Evolutionary conservation across 225 moss, liverwort and hornwort species (phyloP), one percentile per base, ranked within the genome.

Genomic region (Pseudoscleropodium purum): DNA sequence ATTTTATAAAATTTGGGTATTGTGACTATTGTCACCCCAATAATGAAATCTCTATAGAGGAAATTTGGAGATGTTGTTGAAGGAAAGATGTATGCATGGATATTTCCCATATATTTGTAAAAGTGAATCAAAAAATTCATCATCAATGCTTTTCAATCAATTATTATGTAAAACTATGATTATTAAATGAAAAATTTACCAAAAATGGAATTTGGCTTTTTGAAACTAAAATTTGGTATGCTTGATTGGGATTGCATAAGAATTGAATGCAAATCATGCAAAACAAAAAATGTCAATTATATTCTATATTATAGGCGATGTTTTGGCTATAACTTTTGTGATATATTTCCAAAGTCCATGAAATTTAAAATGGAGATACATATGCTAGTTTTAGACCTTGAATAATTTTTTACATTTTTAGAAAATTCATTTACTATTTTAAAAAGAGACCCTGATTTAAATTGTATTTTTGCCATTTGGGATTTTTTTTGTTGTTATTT

Each of bases 11-110:
- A 25, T 25, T 25, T 72, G 14, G 15, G 2, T n/a, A n/a, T n/a
- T n/a, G n/a, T n/a, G n/a, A n/a, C n/a, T 8, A 25, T 15, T 41
- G 41, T 6, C 25, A 72, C 11, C 0, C 0, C 2, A 72, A 41
- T 26, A 72, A 43, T 39, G 16, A 73, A 27, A 43, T 43, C 9
- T 43, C 17, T 27, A 17, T 16, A 43, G 5, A 43, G 16, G 4
- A 43, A 72, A 9, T 73, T 43, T 43, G 2, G 5, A 43, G 29
- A 43, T 73, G 27, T 73, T 73, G 5, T n/a, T 16, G 16, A 27
- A 43, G 5, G 10, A 73, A 26, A 41, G 41, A 72, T 25, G 8
- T 39, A 15, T 0, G 1, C 14, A 39, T 70, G 0, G 7, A 25
- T 39, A 15, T 26, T 13, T 26, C 9, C 15, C 26, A 26, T 0